A percentile compares a stretch with the other conserved stretches of the same genome.
phyloP scores from a whole-genome alignment of 331 rosid genomes.

The Pyracantha coccinea region DNA sequence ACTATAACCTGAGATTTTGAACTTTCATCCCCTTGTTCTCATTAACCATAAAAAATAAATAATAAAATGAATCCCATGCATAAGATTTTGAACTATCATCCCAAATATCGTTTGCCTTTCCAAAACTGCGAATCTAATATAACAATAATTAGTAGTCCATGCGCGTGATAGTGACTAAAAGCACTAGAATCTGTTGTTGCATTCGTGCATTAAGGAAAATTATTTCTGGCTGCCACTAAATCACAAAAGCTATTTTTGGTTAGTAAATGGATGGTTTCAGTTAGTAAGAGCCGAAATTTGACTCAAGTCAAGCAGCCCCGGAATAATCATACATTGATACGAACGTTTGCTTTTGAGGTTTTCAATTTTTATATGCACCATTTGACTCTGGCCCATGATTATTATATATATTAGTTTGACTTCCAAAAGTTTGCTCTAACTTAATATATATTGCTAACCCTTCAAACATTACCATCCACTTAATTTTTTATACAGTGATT shows the following conservation, averaged over 20 bases:
- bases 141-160: neutral
- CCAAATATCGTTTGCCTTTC: neutral
- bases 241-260: neutral
- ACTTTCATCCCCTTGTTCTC: neutral
- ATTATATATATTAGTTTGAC: neutral
- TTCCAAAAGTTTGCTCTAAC: neutral
- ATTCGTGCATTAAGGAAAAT: constrained; percentile 8
- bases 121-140: neutral
- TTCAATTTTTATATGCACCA: neutral
- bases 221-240: neutral
- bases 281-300: neutral
- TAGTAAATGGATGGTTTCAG: neutral
- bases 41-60: neutral
- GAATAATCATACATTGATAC: neutral
- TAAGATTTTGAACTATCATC: neutral
- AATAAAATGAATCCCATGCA: neutral
- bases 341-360: neutral
- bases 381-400: neutral
- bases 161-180: neutral
- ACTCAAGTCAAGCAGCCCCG: neutral
- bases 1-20: too few relatives aligned
- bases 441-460: neutral
- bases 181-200: constrained; percentile 5
- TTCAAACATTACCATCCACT: neutral
- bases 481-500: neutral